phyloP scores from a whole-genome alignment of 2,329 filamentous ascomycete species.

The Aquanectria penicillioides region DNA sequence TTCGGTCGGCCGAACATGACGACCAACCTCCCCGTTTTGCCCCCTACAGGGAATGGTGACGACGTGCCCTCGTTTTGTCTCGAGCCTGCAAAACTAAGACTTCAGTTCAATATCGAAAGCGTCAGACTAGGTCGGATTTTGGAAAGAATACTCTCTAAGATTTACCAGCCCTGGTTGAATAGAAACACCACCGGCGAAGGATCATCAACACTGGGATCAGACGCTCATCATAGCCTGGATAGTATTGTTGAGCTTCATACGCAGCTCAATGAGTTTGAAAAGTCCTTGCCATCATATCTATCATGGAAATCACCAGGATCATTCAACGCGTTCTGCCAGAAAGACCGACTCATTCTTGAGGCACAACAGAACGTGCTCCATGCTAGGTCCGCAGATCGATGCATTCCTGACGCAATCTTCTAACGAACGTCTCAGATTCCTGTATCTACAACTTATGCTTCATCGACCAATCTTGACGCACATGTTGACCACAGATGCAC shows the following conservation, averaged over 20 bases:
- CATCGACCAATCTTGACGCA: conserved; percentile 1
- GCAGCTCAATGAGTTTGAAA: neutral
- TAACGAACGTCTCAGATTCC: neutral
- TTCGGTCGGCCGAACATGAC: conserved; percentile 40
- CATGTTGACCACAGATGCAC: neutral
- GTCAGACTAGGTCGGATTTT: neutral
- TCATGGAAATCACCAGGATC: neutral
- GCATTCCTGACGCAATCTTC: neutral
- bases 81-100: neutral
- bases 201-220: neutral
- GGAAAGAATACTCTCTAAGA: neutral
- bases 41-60: neutral
- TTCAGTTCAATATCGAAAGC: neutral
- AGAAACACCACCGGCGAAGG: neutral
- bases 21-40: conserved; percentile 23
- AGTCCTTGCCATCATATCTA: neutral
- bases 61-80: no score
- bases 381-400: neutral
- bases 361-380: conserved; percentile 17
- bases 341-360: neutral
- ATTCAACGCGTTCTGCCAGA: neutral
- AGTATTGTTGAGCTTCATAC: neutral
- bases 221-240: neutral
- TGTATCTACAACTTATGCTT: conserved; percentile 12
- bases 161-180: conserved; percentile 8